Conservation (phyloP, 2,329 filamentous ascomycete genomes). For the Clarireedia hainanense region DNA sequence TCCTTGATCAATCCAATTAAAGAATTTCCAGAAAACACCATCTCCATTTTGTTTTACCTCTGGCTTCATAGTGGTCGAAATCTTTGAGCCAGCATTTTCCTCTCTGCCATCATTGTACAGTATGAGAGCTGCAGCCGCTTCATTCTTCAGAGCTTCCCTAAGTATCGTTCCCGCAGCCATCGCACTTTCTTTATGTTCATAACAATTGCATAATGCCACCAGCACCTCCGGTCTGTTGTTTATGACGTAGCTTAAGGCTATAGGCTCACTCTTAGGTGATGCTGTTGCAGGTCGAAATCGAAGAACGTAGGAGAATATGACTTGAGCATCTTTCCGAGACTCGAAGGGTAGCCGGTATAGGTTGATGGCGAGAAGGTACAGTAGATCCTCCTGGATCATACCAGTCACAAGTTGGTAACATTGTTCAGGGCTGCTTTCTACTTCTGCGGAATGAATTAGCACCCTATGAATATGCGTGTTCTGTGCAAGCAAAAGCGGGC, state of each 20-base stretch:
- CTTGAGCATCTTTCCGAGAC: conserved; percentile 89
- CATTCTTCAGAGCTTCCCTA: conserved; percentile 81
- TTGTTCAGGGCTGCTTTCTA: conserved; percentile 78
- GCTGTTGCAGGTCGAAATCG: conserved; percentile 71
- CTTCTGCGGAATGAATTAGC: conserved; percentile 48
- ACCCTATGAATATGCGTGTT: neutral
- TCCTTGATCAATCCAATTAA: conserved; percentile 93
- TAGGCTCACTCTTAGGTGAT: conserved; percentile 63
- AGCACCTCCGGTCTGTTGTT: conserved; percentile 81
- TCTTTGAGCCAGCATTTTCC: conserved; percentile 58
- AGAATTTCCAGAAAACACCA: conserved; percentile 94
- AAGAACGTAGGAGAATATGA: conserved; percentile 92
- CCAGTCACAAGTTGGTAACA: conserved; percentile 78
- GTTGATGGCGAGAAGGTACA: conserved; percentile 73
- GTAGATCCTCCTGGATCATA: conserved; percentile 81
- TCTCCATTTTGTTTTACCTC: conserved; percentile 67
- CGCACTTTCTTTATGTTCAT: conserved; percentile 83
- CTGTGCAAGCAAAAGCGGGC: neutral
- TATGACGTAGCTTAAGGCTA: conserved; percentile 83
- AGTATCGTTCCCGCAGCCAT: conserved; percentile 86
- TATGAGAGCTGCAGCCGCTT: conserved; percentile 83
- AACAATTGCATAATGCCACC: conserved; percentile 80
- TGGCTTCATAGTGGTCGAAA: conserved; percentile 69
- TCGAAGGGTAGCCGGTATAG: conserved; percentile 89
- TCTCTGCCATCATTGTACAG: conserved; percentile 82